These are phyloP conservation scores for Spergularia marina DNA, from an alignment of 148 eudicot species.

Conservation along the genomic window DNA sequence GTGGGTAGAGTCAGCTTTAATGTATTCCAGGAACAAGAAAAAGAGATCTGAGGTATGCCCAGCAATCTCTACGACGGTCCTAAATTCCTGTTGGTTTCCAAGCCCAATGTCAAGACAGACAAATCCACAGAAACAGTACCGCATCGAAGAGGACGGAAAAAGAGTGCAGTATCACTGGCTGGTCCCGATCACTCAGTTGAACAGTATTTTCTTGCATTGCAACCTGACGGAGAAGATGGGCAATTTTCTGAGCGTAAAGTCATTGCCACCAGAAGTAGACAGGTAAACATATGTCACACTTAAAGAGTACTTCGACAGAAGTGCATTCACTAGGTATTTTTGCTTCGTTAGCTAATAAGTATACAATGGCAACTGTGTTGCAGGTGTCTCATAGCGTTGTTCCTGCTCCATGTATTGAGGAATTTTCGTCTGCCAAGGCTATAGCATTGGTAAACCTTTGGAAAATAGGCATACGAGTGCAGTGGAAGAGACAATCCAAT, in stretches of 20 bases:
- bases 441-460: slow-evolving; percentile 9
- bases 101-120: slow-evolving; percentile 42
- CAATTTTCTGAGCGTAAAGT: slow-evolving; percentile 40
- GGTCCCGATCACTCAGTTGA: slow-evolving; percentile 29
- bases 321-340: slow-evolving; percentile 1
- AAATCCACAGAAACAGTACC: slow-evolving; percentile 46
- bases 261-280: slow-evolving; percentile 39
- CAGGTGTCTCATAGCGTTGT: slow-evolving; percentile 17
- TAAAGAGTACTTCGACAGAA: slow-evolving; percentile 18
- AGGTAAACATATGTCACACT: slow-evolving; percentile 29
- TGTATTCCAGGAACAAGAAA: too few relatives aligned
- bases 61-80: too few relatives aligned
- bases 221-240: slow-evolving; percentile 31
- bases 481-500: slow-evolving; percentile 1
- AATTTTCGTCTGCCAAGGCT: slow-evolving; percentile 17
- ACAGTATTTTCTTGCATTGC: slow-evolving; percentile 37
- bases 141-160: slow-evolving; percentile 71
- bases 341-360: slow-evolving; percentile 12
- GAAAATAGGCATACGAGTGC: slow-evolving; percentile 18
- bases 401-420: slow-evolving; percentile 12
- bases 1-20: too few relatives aligned
- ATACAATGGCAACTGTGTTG: slow-evolving; percentile 14
- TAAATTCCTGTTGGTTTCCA: slow-evolving; percentile 13
- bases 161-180: slow-evolving; percentile 28
- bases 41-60: too few relatives aligned